Percentiles rank a stretch among this genome's conserved stretches.
Evolutionary conservation across 2,329 filamentous ascomycete genomes (phyloP).

Genomic region (Colletotrichum navitas): DNA sequence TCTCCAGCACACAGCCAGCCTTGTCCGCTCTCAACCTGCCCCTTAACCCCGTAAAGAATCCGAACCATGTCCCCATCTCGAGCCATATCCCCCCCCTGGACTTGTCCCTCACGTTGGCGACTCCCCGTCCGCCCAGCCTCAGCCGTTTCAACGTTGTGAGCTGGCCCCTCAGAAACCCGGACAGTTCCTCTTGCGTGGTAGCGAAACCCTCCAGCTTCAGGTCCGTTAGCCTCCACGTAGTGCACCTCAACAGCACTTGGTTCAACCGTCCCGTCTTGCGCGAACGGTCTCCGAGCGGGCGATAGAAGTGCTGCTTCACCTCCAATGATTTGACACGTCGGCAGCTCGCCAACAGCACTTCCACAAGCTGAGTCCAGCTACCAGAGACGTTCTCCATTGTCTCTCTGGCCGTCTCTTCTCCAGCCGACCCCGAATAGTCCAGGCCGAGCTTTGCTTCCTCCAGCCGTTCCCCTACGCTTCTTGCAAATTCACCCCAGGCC

Average conservation of each 20-base stretch:
- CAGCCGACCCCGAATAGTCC: background rate
- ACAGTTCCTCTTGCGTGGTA: background rate
- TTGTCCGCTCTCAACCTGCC: background rate
- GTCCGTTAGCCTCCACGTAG: conserved; percentile 3
- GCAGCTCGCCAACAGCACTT: conserved; percentile 4
- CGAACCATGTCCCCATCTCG: conserved; percentile 8
- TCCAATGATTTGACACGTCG: conserved; percentile 4
- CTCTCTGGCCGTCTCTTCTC: background rate
- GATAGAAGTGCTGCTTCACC: conserved; percentile 11
- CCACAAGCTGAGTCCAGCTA: conserved; percentile 1
- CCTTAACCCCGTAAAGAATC: conserved; percentile 3
- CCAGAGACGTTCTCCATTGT: background rate
- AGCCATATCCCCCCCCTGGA: conserved; percentile 10
- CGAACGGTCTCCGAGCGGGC: background rate
- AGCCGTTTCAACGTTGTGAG: conserved; percentile 2
- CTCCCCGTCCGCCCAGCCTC: conserved; percentile 10
- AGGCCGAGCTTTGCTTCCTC: conserved; percentile 8
- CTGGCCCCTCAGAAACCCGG: background rate
- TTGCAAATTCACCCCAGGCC: conserved; percentile 4
- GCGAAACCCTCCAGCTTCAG: conserved; percentile 14
- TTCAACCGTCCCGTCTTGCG: conserved; percentile 3
- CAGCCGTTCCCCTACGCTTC: background rate
- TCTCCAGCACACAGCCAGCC: background rate
- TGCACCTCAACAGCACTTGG: background rate
- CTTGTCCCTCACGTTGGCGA: background rate